Evolutionary conservation across 2,329 filamentous ascomycete genomes (phyloP).

Genomic region (Fusarium hainanense): DNA sequence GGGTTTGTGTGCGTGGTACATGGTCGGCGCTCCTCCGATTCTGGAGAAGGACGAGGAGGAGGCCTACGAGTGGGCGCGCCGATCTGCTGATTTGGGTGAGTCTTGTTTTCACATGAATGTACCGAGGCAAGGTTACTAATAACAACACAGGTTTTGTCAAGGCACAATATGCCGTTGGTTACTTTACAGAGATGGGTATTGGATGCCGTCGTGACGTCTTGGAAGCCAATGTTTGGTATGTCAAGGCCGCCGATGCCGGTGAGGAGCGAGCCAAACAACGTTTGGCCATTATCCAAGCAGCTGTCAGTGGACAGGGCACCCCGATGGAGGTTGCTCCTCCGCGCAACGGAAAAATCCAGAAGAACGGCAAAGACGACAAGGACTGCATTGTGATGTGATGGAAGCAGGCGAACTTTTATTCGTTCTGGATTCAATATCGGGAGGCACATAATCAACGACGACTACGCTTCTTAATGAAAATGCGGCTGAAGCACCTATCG

Average conservation of each 20-base stretch:
- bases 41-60: conserved; percentile 95
- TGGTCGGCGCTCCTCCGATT: conserved; percentile 92
- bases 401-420: conserved; percentile 7
- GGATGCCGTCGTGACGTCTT: conserved; percentile 94
- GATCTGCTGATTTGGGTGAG: conserved; percentile 86
- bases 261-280: conserved; percentile 91
- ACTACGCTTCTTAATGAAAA: conserved; percentile 11
- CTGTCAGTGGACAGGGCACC: conserved; percentile 69
- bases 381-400: conserved; percentile 68
- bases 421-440: conserved; percentile 19
- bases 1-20: conserved; percentile 98
- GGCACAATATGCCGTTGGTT: conserved; percentile 94
- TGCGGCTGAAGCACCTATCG: conserved; percentile 1
- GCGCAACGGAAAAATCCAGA: conserved; percentile 63
- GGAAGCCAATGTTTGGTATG: conserved; percentile 98
- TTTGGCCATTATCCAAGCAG: conserved; percentile 85
- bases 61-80: conserved; percentile 94
- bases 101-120: conserved; percentile 32
- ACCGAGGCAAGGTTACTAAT: conserved; percentile 25
- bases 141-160: conserved; percentile 66
- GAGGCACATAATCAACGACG: conserved; percentile 40
- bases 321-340: conserved; percentile 68
- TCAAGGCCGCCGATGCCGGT: conserved; percentile 91
- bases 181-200: conserved; percentile 99
- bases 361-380: conserved; percentile 63